Evolutionary conservation across 192 early-diverging fungal species (phyloP).

Genomic region (Rhizophlyctis rosea): DNA sequence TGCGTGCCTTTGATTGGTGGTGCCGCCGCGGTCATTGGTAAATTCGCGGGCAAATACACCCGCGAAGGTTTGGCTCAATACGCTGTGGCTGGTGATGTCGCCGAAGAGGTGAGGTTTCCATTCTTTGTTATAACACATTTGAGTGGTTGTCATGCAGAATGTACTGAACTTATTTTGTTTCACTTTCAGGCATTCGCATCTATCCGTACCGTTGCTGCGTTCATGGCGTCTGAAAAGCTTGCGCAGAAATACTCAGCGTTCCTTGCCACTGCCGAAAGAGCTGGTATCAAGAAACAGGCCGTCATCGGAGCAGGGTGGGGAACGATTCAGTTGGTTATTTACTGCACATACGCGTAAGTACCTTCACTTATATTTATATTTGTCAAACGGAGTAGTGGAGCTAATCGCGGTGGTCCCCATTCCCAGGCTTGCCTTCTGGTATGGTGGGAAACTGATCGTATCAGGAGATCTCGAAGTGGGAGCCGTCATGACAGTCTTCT

Average conservation of each 20-base stretch:
- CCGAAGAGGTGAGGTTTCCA: too few species aligned
- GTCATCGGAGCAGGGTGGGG: conserved; percentile 39
- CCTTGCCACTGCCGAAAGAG: conserved; percentile 23
- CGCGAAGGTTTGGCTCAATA: conserved; percentile 27
- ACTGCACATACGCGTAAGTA: conserved; percentile 23
- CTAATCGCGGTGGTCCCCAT: not conserved
- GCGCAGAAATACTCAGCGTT: conserved; percentile 14
- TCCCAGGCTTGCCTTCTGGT: conserved; percentile 39
- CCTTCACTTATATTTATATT: not conserved
- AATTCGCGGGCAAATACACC: conserved; percentile 31
- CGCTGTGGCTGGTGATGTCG: conserved; percentile 37
- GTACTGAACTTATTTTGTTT: too few species aligned
- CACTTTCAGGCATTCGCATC: conserved; percentile 36
- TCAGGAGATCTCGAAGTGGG: conserved; percentile 39
- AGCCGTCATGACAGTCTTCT: conserved; percentile 78
- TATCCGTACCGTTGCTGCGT: conserved; percentile 40
- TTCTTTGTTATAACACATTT: too few species aligned
- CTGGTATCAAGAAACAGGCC: conserved; percentile 48
- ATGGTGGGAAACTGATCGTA: conserved; percentile 52
- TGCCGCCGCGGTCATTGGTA: conserved; percentile 27
- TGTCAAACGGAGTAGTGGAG: too few species aligned
- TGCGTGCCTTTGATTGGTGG: conserved; percentile 70
- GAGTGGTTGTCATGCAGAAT: too few species aligned
- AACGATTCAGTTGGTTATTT: conserved; percentile 28
- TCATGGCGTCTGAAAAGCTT: conserved; percentile 38